Base-by-base conservation (phyloP, 495 filamentous ascomycete genomes). In the Lineolata rhizophorae region DNA sequence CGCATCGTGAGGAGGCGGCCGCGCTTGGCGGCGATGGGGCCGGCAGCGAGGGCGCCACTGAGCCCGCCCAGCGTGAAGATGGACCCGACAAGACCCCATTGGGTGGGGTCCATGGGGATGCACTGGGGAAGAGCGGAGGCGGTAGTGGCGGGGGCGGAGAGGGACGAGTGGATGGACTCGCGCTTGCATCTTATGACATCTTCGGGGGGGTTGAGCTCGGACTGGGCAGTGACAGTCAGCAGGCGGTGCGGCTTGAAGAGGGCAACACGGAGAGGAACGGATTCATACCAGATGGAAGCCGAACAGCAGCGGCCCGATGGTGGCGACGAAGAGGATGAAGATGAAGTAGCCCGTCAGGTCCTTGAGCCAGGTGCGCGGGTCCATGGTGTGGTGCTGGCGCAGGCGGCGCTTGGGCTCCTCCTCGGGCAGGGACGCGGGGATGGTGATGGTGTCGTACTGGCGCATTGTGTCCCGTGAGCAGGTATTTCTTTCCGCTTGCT, bases 201-300 rank as follows among this genome's bases (percentile, higher is more conserved):
- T 61, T 92, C 72, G 8, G 87, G 87, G 18, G 87, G 79, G 49
- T 97, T 97, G 18, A 97, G 67, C 49, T 95, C 87, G 35, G 82
- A 77, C 84, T 94, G 47, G 25, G 11, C 54, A 43, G n/a, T n/a
- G n/a, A n/a, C n/a, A n/a, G n/a, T n/a, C n/a, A n/a, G n/a, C n/a
- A n/a, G 55, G 52, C 20, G 29, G 31, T 5, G 16, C 8, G 34
- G 5, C 11, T 10, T 18, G n/a, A 22, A 14, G 11, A n/a, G 13
- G 31, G 28, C 17, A 29, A 30, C 37, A 18, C 27, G 37, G 18
- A 16, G 32, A 30, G 32, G 15, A 18, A 16, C 22, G 19, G 6
- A 10, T 9, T 20, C 48, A 20, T 65, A 92, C 85, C 52, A 97
- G 51, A 53, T 95, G 90, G 48, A 75, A 94, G 14, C 90, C 87